A percentile compares a stretch with the other conserved stretches of the same genome.
phyloP scores from a whole-genome alignment of 768 basidiomycete species.

The Xanthoconium purpureum region DNA sequence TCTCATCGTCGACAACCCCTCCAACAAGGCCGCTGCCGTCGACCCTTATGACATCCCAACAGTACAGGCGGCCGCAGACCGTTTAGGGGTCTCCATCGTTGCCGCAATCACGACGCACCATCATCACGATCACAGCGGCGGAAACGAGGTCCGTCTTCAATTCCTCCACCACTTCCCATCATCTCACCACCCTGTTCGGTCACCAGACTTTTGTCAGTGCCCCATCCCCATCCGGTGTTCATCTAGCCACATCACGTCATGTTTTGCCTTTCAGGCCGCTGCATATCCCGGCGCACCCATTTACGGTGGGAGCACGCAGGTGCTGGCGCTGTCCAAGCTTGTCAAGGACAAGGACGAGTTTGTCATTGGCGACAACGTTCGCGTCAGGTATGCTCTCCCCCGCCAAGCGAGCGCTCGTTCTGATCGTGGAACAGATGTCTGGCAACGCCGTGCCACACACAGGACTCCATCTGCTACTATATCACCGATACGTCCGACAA shows the following conservation, averaged over 20 bases:
- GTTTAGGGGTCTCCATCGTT: constrained; percentile 61
- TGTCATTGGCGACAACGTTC: constrained; percentile 61
- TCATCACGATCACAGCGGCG: constrained; percentile 86
- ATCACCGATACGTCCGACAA: constrained; percentile 49
- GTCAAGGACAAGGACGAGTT: constrained; percentile 84
- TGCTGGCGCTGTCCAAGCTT: constrained; percentile 62
- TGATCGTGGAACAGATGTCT: constrained; percentile 53
- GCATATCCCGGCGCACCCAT: constrained; percentile 46
- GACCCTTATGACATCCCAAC: constrained; percentile 78
- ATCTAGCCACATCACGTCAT: not conserved
- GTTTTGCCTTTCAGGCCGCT: constrained; percentile 37
- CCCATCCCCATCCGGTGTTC: not conserved
- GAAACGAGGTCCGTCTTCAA: constrained; percentile 60
- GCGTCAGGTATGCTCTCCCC: constrained; percentile 47
- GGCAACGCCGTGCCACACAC: constrained; percentile 91
- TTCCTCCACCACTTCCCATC: not conserved
- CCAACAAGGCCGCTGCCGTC: constrained; percentile 70
- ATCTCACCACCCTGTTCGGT: constrained; percentile 7
- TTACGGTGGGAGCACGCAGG: constrained; percentile 78
- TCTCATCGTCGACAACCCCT: constrained; percentile 66
- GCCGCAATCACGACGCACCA: constrained; percentile 89
- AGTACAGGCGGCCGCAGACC: constrained; percentile 59
- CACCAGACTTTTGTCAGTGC: constrained; percentile 31
- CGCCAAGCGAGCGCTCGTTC: not conserved
- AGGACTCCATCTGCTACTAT: constrained; percentile 93